phyloP scores from a whole-genome alignment of 2,329 filamentous ascomycete species.

The Pseudocercospora cruenta region DNA sequence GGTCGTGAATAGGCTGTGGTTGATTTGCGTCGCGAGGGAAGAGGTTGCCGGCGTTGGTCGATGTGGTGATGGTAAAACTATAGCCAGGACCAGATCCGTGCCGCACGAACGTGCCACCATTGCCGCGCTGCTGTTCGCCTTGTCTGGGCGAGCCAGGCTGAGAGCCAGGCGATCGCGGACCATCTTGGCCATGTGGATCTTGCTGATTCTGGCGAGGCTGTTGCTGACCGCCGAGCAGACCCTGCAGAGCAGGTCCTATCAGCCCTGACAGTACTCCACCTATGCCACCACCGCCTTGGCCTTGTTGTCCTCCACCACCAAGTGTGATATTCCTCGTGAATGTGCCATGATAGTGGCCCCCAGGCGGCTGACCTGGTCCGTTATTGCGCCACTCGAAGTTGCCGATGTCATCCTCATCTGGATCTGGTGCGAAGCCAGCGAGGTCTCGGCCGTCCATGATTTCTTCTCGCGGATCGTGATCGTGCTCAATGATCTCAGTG shows the following conservation, averaged over 20 bases:
- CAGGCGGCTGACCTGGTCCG: slow-evolving; percentile 32
- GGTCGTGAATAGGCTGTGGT: slow-evolving; percentile 49
- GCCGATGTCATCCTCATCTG: slow-evolving; percentile 51
- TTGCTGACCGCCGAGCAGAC: slow-evolving; percentile 26
- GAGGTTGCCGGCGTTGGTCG: slow-evolving; percentile 40
- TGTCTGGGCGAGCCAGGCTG: slow-evolving; percentile 21
- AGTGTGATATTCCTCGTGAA: slow-evolving; percentile 46
- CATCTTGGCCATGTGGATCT: slow-evolving; percentile 23
- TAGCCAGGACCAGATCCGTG: slow-evolving; percentile 33
- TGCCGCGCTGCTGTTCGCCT: slow-evolving; percentile 18
- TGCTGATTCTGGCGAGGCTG: slow-evolving; percentile 19
- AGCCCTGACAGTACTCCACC: slow-evolving; percentile 47
- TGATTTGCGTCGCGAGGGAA: slow-evolving; percentile 56
- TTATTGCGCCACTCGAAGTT: slow-evolving; percentile 37
- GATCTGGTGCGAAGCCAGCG: slow-evolving; percentile 44
- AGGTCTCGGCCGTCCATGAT: background rate
- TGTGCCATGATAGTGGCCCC: slow-evolving; percentile 40
- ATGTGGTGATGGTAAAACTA: slow-evolving; percentile 38
- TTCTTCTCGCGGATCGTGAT: slow-evolving; percentile 65
- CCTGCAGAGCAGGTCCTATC: slow-evolving; percentile 28
- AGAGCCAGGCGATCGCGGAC: slow-evolving; percentile 12
- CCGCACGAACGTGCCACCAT: slow-evolving; percentile 19
- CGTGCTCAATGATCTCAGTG: slow-evolving; percentile 71
- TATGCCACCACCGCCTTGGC: slow-evolving; percentile 26
- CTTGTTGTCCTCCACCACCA: slow-evolving; percentile 20